Conservation (phyloP, 495 filamentous ascomycete genomes). For the Penicillium bovifimosum region DNA sequence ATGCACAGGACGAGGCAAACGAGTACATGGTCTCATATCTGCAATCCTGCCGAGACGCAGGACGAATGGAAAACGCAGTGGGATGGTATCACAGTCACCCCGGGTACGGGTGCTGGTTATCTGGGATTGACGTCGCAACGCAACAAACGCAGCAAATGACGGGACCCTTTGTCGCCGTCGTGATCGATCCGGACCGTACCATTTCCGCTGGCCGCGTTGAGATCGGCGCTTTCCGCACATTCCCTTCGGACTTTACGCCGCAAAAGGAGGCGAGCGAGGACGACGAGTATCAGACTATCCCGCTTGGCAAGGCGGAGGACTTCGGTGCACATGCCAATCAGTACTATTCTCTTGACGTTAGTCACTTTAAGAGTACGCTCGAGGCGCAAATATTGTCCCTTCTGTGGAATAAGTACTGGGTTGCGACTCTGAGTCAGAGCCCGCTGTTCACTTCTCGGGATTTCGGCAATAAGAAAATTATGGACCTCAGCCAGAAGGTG, state of each 20-base stretch:
- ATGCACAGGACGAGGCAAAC: slow-evolving; percentile 89
- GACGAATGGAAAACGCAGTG: slow-evolving; percentile 83
- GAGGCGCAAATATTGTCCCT: slow-evolving; percentile 79
- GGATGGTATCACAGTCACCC: slow-evolving; percentile 99
- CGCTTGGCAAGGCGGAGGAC: slow-evolving; percentile 86
- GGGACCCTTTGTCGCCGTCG: slow-evolving; percentile 92
- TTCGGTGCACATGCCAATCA: slow-evolving; percentile 87
- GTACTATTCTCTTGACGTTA: slow-evolving; percentile 88
- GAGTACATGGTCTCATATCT: slow-evolving; percentile 94
- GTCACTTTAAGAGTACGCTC: slow-evolving; percentile 87
- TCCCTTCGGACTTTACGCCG: slow-evolving; percentile 66
- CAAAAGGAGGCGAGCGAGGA: slow-evolving; percentile 41
- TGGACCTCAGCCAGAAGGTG: slow-evolving; percentile 78
- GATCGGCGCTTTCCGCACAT: slow-evolving; percentile 94
- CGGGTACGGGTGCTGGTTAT: slow-evolving; percentile 97
- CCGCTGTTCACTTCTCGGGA: slow-evolving; percentile 91
- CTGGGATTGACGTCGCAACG: slow-evolving; percentile 89
- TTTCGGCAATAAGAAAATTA: slow-evolving; percentile 86
- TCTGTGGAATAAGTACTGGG: slow-evolving; percentile 99
- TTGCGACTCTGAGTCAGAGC: slow-evolving; percentile 91
- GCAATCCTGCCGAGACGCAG: slow-evolving; percentile 62
- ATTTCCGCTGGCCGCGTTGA: slow-evolving; percentile 94
- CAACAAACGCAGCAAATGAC: slow-evolving; percentile 79
- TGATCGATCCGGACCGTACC: slow-evolving; percentile 95
- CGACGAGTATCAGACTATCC: slow-evolving; percentile 61